Percentiles rank a stretch among this genome's conserved stretches.
These are phyloP conservation scores for Hypoxylon intermedium DNA, from an alignment of 495 filamentous ascomycete genomes.

Conservation along the genomic window DNA sequence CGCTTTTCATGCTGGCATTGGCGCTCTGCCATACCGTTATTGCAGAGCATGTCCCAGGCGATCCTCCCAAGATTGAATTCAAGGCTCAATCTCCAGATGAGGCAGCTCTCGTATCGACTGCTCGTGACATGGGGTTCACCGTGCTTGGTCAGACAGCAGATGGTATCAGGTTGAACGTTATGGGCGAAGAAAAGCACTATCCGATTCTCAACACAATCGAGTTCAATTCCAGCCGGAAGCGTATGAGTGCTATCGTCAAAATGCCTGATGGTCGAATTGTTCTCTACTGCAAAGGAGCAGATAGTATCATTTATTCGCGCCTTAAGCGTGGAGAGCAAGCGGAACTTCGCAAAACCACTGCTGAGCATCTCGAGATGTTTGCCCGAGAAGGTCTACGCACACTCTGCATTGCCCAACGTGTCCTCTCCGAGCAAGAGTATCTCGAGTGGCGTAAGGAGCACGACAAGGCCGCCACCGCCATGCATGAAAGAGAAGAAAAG, in stretches of 20 bases:
- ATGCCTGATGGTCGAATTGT: constrained; percentile 95
- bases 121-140: constrained; percentile 95
- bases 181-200: constrained; percentile 84
- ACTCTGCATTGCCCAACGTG: constrained; percentile 89
- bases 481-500: constrained; percentile 91
- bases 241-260: constrained; percentile 96
- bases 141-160: constrained; percentile 80
- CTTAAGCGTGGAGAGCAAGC: constrained; percentile 83
- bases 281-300: constrained; percentile 96
- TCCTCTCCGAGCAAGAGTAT: constrained; percentile 87
- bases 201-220: constrained; percentile 93
- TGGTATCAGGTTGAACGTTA: constrained; percentile 81
- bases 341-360: constrained; percentile 81
- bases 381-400: constrained; percentile 94
- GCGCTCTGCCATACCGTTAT: constrained; percentile 97
- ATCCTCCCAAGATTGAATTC: constrained; percentile 90
- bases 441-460: constrained; percentile 83
- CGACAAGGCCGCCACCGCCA: constrained; percentile 82
- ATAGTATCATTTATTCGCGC: constrained; percentile 96
- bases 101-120: constrained; percentile 91
- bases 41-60: constrained; percentile 84
- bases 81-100: constrained; percentile 98
- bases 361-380: constrained; percentile 95
- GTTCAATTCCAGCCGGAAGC: constrained; percentile 95
- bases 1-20: constrained; percentile 93